Evolutionary conservation across 331 rosid genomes (phyloP).

Genomic region (Cucumis variabilis): DNA sequence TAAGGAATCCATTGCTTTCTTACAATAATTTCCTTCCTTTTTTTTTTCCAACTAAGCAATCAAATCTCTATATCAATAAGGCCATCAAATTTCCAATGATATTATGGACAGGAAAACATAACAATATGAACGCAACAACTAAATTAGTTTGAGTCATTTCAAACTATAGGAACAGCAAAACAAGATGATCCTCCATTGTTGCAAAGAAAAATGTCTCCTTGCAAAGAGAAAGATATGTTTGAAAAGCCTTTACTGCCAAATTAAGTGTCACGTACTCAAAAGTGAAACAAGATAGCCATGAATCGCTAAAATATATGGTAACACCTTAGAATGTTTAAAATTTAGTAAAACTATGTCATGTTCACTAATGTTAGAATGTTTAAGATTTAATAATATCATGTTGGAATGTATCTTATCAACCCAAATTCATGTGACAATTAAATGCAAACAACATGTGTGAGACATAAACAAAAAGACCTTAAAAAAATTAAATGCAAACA

Average conservation of each 20-base stretch:
- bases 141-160: not conserved
- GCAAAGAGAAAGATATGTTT: constrained; percentile 81
- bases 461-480: too few species aligned
- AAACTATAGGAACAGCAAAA: constrained; percentile 61
- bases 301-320: not conserved
- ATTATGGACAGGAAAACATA: not conserved
- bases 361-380: not conserved
- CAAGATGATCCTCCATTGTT: constrained; percentile 73
- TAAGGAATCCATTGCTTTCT: not conserved
- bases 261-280: constrained; percentile 79
- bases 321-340: not conserved
- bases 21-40: too few species aligned
- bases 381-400: too few species aligned
- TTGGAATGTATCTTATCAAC: too few species aligned
- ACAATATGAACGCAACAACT: not conserved
- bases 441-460: too few species aligned
- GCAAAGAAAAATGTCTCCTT: constrained; percentile 88
- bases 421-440: too few species aligned
- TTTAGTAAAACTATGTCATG: not conserved
- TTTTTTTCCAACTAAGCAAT: too few species aligned
- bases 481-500: too few species aligned
- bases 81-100: not conserved
- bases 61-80: too few species aligned
- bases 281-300: not conserved
- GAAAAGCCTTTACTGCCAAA: constrained; percentile 90